Percentiles rank a stretch among this genome's conserved stretches.
phyloP scores from a whole-genome alignment of 2,329 filamentous ascomycete species.

The Teratosphaeria zuluensis region DNA sequence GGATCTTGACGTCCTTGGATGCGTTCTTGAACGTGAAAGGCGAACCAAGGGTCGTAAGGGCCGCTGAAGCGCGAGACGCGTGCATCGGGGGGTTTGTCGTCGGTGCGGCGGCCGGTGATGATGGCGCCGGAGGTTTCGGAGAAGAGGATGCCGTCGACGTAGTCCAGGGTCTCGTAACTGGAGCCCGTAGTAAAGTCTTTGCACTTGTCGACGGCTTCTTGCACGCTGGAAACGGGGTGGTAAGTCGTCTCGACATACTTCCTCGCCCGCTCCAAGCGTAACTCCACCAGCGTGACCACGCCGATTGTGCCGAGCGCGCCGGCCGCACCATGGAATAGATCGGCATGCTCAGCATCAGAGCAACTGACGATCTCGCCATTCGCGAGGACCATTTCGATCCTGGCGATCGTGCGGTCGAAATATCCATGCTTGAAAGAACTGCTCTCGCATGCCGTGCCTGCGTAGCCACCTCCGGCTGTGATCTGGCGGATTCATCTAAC shows the following conservation, averaged over 20 bases:
- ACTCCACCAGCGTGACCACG: constrained; percentile 49
- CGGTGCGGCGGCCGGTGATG: constrained; percentile 33
- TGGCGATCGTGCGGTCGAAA: constrained; percentile 54
- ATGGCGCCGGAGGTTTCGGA: constrained; percentile 32
- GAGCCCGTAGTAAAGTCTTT: constrained; percentile 22
- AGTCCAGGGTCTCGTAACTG: constrained; percentile 40
- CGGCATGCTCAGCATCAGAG: background rate
- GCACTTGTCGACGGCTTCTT: constrained; percentile 33
- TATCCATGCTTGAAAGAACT: constrained; percentile 57
- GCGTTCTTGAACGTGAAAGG: constrained; percentile 50
- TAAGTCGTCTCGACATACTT: constrained; percentile 42
- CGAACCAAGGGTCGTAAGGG: constrained; percentile 61
- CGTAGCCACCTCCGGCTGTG: constrained; percentile 56
- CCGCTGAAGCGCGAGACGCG: constrained; percentile 42
- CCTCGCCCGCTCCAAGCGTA: constrained; percentile 38
- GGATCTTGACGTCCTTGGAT: constrained; percentile 2
- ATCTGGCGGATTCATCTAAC: constrained; percentile 29
- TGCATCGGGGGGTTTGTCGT: constrained; percentile 5
- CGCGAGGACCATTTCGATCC: constrained; percentile 55
- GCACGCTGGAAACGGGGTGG: constrained; percentile 31
- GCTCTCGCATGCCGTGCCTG: constrained; percentile 57
- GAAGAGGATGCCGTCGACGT: constrained; percentile 50
- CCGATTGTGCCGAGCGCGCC: constrained; percentile 58
- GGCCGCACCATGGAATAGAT: constrained; percentile 53
- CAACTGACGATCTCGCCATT: constrained; percentile 43